phyloP scores from a whole-genome alignment of 805 yeast genomes.

The Debaryomyces castellii region DNA sequence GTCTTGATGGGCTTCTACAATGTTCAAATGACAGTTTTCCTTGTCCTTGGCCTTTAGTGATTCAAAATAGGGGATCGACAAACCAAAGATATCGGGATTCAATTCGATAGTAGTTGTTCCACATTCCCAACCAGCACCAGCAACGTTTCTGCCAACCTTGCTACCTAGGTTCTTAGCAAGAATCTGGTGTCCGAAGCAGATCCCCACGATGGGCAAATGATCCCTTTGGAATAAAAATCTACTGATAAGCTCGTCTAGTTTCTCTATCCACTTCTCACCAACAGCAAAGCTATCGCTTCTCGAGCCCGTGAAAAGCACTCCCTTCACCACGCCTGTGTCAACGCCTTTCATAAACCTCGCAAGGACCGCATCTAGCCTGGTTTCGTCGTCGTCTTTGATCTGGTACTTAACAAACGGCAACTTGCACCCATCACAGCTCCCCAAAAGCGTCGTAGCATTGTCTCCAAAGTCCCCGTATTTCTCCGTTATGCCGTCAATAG shows the following conservation, averaged over 20 bases:
- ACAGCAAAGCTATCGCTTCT: slow-evolving; percentile 44
- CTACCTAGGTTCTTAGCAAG: slow-evolving; percentile 66
- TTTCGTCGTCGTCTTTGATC: slow-evolving; percentile 10
- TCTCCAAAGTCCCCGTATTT: slow-evolving; percentile 57
- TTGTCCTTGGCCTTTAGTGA: slow-evolving; percentile 20
- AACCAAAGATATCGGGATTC: slow-evolving; percentile 37
- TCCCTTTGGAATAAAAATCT: slow-evolving; percentile 11
- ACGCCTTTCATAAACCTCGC: slow-evolving; percentile 22
- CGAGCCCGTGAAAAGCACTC: slow-evolving; percentile 56
- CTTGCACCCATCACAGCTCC: slow-evolving; percentile 8
- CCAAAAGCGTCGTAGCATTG: slow-evolving; percentile 35
- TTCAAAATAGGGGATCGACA: slow-evolving; percentile 22
- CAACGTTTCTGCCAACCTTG: slow-evolving; percentile 49
- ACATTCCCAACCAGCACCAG: slow-evolving; percentile 67
- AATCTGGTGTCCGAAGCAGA: slow-evolving; percentile 89
- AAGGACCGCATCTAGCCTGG: slow-evolving; percentile 13
- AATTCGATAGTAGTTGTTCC: slow-evolving; percentile 55
- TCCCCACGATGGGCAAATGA: slow-evolving; percentile 53
- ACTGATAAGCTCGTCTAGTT: slow-evolving; percentile 34
- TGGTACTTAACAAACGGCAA: slow-evolving; percentile 34
- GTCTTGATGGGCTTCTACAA: slow-evolving; percentile 40
- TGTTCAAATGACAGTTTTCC: slow-evolving; percentile 41
- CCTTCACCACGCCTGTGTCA: slow-evolving; percentile 26
- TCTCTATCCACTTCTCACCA: slow-evolving; percentile 41
- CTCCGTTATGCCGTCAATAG: slow-evolving; percentile 25